Percentiles rank a stretch among this genome's conserved stretches.
phyloP scores from a whole-genome alignment of 2,329 filamentous ascomycete genomes.

The Colletotrichum aenigma region DNA sequence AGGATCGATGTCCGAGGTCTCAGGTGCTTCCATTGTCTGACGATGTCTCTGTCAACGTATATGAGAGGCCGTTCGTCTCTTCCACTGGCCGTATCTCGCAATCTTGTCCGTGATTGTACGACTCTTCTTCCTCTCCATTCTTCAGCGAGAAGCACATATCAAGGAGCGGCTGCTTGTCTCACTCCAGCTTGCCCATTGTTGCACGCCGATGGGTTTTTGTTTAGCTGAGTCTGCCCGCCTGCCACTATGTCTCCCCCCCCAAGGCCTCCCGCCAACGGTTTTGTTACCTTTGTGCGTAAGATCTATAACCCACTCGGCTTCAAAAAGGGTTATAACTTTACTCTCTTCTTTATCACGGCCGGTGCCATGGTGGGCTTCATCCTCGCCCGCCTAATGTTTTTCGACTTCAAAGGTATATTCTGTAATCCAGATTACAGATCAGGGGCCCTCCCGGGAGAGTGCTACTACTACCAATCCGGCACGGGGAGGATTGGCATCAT shows the following conservation, averaged over 20 bases:
- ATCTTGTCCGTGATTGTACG: neutral
- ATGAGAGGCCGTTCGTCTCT: neutral
- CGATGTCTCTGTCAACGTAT: neutral
- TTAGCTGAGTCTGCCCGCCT: neutral
- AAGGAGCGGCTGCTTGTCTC: neutral
- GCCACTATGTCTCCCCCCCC: neutral
- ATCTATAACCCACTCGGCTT: slow-evolving; percentile 58
- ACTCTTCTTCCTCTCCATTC: neutral
- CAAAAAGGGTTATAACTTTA: slow-evolving; percentile 60
- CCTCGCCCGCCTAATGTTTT: slow-evolving; percentile 51
- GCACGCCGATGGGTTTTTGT: neutral
- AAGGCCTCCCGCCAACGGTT: slow-evolving; percentile 19
- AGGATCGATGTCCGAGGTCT: neutral
- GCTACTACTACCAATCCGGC: slow-evolving; percentile 35
- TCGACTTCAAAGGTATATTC: slow-evolving; percentile 44
- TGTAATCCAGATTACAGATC: slow-evolving; percentile 28
- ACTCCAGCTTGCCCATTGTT: neutral
- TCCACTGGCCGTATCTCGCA: neutral
- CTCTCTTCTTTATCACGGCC: slow-evolving; percentile 53
- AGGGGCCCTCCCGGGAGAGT: slow-evolving; percentile 37
- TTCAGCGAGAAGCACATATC: slow-evolving; percentile 5
- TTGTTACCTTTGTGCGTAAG: slow-evolving; percentile 23
- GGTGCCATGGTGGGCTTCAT: slow-evolving; percentile 52
- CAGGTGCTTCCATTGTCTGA: neutral
- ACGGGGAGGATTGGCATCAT: slow-evolving; percentile 44